Base-by-base conservation (phyloP, 331 rosid species). In the Quercus lobata region DNA sequence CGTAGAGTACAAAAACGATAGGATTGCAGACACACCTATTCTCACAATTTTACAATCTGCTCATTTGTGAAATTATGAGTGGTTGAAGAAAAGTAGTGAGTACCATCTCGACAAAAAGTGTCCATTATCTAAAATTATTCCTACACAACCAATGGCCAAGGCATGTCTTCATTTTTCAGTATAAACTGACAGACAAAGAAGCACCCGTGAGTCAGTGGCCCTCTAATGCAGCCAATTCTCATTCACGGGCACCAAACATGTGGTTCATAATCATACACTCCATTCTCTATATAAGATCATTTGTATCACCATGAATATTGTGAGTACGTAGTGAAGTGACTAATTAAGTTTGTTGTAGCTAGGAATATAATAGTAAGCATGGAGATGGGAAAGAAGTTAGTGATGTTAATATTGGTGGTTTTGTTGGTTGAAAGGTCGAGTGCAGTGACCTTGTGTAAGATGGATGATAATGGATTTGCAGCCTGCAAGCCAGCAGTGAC, bases 401-500 rank as follows among this genome's bases (percentile, higher is more conserved):
- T 10, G 72, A 35, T 63, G 21, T 17, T 68, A 14, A 49, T 49
- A 14, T 49, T 68, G 29, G 37, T 68, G 53, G 72, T 35, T 34
- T 15, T 4, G 22, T 5, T 35, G 72, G 10, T 68, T 19, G 72
- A 35, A 32, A 46, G 72, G 53, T 34, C 52, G 27, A 68, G 53
- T 24, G 53, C 72, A 8, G 2, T 19, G 25, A 68, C 49, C 16
- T 68, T 68, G 52, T 68, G 72, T 35, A n/a, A 68, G 17, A 68
- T 68, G 72, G 16, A 34, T 9, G 72, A 68, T 10, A 25, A 68
- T 2, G 72, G 72, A 4, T 15, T 68, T 8, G 4, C 52, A 1
- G 72, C 72, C 11, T 89, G 90, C 83, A 82, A 80, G 81, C 88
- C 90, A 0, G 74, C 90, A 25, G 92, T 81, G 72, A 78, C 81